These are phyloP conservation scores for Hyaloscypha bicolor DNA, from an alignment of 495 filamentous ascomycete genomes.

Conservation along the genomic window DNA sequence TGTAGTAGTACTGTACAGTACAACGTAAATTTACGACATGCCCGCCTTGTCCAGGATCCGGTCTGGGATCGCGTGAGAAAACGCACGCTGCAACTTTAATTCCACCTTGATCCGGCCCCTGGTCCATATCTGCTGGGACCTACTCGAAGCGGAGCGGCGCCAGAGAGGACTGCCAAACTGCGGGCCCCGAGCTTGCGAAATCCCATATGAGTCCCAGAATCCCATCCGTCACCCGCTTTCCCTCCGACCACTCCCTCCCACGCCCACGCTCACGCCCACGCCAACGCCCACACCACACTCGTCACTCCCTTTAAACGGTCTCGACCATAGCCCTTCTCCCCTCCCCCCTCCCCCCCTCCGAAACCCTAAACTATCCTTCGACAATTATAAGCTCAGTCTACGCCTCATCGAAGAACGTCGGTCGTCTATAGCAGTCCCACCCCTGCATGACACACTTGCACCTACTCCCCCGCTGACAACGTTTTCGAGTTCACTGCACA, in stretches of 20 bases:
- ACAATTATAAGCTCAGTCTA: too few relatives aligned
- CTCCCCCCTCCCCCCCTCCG: neutral
- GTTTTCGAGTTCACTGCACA: neutral
- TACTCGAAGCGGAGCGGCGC: neutral
- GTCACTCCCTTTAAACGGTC: neutral
- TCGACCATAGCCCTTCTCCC: neutral
- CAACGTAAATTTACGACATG: too few relatives aligned
- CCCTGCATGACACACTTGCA: neutral
- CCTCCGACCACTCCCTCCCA: neutral
- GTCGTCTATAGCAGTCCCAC: neutral
- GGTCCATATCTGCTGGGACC: neutral
- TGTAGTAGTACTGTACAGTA: too few relatives aligned
- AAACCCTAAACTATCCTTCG: neutral
- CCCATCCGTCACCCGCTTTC: neutral
- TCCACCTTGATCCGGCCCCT: neutral
- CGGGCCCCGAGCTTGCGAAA: neutral
- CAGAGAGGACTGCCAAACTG: neutral
- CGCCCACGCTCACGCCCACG: neutral
- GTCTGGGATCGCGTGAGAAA: neutral
- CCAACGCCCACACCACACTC: neutral
- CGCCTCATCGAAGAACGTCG: neutral
- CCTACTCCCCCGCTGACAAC: neutral
- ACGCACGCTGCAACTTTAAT: conserved; percentile 4
- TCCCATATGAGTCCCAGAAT: conserved; percentile 7
- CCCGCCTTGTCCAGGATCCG: too few relatives aligned